phyloP scores from a whole-genome alignment of 495 filamentous ascomycete genomes.

The Tuber microsphaerosporum region DNA sequence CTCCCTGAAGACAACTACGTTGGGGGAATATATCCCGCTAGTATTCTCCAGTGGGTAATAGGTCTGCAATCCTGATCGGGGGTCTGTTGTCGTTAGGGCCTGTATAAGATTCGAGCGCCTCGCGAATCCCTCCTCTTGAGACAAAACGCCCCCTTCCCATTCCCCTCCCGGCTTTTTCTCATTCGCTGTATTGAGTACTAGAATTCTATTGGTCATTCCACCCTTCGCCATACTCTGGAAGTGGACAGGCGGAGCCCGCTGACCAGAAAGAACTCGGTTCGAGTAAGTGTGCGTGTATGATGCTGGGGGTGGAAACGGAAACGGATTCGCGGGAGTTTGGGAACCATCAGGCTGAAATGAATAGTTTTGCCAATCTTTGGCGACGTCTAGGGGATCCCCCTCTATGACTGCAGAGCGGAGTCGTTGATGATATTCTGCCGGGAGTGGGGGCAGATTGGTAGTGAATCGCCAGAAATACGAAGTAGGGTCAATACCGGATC shows the following conservation, averaged over 20 bases:
- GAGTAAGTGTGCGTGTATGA: not conserved
- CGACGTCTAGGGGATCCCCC: constrained; percentile 64
- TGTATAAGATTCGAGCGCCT: constrained; percentile 64
- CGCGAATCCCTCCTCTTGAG: constrained; percentile 65
- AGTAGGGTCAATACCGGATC: constrained; percentile 41
- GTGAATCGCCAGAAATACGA: constrained; percentile 45
- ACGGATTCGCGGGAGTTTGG: not conserved
- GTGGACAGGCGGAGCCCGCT: constrained; percentile 25
- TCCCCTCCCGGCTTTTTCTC: constrained; percentile 68
- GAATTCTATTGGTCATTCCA: constrained; percentile 46
- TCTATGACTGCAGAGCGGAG: constrained; percentile 51
- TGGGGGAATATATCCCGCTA: constrained; percentile 60
- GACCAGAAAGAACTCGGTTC: constrained; percentile 7
- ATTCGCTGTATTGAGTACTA: constrained; percentile 67
- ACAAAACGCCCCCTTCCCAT: constrained; percentile 66
- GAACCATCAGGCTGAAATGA: constrained; percentile 9
- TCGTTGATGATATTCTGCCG: constrained; percentile 10
- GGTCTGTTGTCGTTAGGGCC: constrained; percentile 53
- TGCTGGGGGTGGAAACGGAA: constrained; percentile 7
- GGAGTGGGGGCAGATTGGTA: constrained; percentile 33
- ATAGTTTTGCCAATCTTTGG: constrained; percentile 52
- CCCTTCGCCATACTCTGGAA: constrained; percentile 20
- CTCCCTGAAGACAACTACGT: constrained; percentile 54
- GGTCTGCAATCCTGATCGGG: constrained; percentile 35
- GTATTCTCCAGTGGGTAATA: constrained; percentile 63